Conservation (phyloP, 768 basidiomycete species). For the Tubosaeta sp. region DNA sequence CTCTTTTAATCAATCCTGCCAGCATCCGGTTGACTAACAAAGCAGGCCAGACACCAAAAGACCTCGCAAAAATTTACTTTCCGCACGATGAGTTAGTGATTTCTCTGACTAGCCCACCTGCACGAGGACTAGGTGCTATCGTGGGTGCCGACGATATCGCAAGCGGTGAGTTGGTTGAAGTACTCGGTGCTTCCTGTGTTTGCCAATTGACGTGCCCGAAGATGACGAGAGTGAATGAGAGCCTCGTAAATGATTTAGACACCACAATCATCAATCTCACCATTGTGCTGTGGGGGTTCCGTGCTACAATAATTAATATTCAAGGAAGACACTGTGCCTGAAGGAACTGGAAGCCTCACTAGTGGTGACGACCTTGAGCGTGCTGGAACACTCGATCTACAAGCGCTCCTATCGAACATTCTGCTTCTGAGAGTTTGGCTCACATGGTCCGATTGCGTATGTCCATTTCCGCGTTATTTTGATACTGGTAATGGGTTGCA, state of each 20-base stretch:
- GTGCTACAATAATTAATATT: background rate
- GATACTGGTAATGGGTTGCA: too few species aligned
- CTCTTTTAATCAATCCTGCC: background rate
- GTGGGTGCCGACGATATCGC: conserved; percentile 16
- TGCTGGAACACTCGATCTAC: too few species aligned
- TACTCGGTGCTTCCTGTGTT: background rate
- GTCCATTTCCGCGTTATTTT: too few species aligned
- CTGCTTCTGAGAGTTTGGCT: too few species aligned
- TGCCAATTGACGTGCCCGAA: conserved; percentile 1
- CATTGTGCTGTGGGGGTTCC: background rate
- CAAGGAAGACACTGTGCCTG: background rate
- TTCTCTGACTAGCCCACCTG: conserved; percentile 19
- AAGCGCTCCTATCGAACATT: too few species aligned
- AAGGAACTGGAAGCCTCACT: background rate
- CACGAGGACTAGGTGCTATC: conserved; percentile 8
- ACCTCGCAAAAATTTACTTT: conserved; percentile 18
- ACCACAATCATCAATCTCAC: background rate
- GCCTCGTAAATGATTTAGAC: conserved; percentile 1
- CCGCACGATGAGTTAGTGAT: conserved; percentile 13
- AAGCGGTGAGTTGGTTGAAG: conserved; percentile 8
- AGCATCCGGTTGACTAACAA: conserved; percentile 25
- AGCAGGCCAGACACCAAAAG: conserved; percentile 26
- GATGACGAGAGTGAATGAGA: conserved; percentile 6
- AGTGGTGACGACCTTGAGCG: too few species aligned
- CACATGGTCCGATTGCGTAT: too few species aligned